Conservation (phyloP, 129 eudicot species). For the Flaveria ramosissima region DNA sequence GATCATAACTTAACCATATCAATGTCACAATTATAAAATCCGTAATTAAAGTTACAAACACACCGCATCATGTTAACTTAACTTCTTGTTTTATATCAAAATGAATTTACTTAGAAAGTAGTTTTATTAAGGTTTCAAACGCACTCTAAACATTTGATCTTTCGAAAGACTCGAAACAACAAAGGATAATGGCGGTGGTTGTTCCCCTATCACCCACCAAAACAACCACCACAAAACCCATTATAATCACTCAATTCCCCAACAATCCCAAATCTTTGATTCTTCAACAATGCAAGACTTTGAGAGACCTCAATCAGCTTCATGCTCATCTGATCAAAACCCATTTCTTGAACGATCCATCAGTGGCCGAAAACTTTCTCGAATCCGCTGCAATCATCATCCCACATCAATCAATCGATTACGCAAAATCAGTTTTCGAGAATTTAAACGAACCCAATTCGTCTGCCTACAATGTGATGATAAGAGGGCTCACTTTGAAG, state of each 20-base stretch:
- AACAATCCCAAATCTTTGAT: slow-evolving; percentile 44
- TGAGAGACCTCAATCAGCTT: slow-evolving; percentile 47
- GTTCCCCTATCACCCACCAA: slow-evolving; percentile 37
- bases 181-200: slow-evolving; percentile 26
- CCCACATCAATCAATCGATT: slow-evolving; percentile 41
- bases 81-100: too few relatives aligned
- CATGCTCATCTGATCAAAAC: slow-evolving; percentile 57
- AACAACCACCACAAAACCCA: slow-evolving; percentile 36
- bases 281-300: slow-evolving; percentile 50
- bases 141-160: background rate
- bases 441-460: slow-evolving; percentile 30
- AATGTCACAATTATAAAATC: too few relatives aligned
- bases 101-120: too few relatives aligned
- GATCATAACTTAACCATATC: too few relatives aligned
- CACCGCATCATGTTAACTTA: too few relatives aligned
- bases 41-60: too few relatives aligned
- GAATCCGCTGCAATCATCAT: slow-evolving; percentile 53
- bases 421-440: slow-evolving; percentile 42
- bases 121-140: too few relatives aligned
- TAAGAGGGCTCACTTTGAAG: slow-evolving; percentile 41
- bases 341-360: slow-evolving; percentile 37
- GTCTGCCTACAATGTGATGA: slow-evolving; percentile 43
- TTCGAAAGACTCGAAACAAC: background rate
- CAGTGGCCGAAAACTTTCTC: slow-evolving; percentile 44
- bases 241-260: slow-evolving; percentile 35